phyloP scores from a whole-genome alignment of 2,329 filamentous ascomycete species.

The Paramyrothecium sp. region DNA sequence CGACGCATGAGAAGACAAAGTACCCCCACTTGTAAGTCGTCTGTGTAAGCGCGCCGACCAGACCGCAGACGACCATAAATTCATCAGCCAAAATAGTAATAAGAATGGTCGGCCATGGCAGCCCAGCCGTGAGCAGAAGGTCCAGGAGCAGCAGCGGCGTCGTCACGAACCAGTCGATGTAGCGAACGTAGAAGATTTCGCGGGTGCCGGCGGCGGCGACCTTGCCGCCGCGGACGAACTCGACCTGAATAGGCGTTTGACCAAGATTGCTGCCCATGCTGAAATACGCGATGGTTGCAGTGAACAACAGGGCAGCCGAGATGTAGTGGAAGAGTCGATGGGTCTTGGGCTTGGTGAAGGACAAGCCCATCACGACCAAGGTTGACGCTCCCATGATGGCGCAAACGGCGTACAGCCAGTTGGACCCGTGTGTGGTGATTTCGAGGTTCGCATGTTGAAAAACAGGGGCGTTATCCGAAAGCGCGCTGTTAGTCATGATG shows the following conservation, averaged over 20 bases:
- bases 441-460: slow-evolving; percentile 53
- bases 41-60: slow-evolving; percentile 43
- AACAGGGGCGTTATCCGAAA: slow-evolving; percentile 41
- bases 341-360: slow-evolving; percentile 51
- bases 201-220: slow-evolving; percentile 50
- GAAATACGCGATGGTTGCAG: slow-evolving; percentile 50
- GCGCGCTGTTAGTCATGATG: slow-evolving; percentile 39
- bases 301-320: slow-evolving; percentile 45
- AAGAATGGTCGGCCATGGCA: slow-evolving; percentile 52
- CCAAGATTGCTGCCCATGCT: slow-evolving; percentile 50
- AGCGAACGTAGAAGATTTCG: slow-evolving; percentile 55
- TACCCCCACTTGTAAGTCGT: slow-evolving; percentile 59
- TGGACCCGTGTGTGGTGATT: slow-evolving; percentile 58
- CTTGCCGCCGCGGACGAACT: slow-evolving; percentile 43
- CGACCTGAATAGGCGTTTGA: slow-evolving; percentile 44
- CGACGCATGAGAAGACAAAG: slow-evolving; percentile 47
- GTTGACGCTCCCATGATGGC: slow-evolving; percentile 57
- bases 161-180: slow-evolving; percentile 56
- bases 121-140: slow-evolving; percentile 57
- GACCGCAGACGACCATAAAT: slow-evolving; percentile 44
- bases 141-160: slow-evolving; percentile 63
- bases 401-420: slow-evolving; percentile 63
- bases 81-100: slow-evolving; percentile 46
- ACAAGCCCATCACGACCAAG: slow-evolving; percentile 50
- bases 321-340: slow-evolving; percentile 57